A percentile compares a stretch with the other conserved stretches of the same genome.
Evolutionary conservation across 257 asterid genomes (phyloP).

Genomic region (Solanum verrucosum): DNA sequence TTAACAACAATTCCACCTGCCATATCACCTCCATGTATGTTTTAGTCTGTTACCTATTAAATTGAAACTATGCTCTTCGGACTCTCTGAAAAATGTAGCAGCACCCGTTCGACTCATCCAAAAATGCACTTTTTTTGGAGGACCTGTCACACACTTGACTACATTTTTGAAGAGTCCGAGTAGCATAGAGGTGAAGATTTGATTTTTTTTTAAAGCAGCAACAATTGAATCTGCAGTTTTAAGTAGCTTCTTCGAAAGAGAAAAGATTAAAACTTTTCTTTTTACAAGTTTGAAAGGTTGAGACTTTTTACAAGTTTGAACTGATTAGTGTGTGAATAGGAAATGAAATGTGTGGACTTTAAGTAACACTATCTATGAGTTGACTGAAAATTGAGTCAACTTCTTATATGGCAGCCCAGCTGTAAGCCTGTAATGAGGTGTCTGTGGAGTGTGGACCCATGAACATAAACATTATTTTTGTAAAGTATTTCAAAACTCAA

Average conservation of each 20-base stretch:
- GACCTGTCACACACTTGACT: not conserved
- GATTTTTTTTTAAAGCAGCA: not conserved
- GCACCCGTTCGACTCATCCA: not conserved
- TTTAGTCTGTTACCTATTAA: not conserved
- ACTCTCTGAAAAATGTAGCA: not conserved
- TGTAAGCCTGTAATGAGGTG: constrained; percentile 18
- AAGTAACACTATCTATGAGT: not conserved
- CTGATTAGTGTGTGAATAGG: not conserved
- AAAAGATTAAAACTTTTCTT: not conserved
- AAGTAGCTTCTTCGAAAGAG: not conserved
- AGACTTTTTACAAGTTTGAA: not conserved
- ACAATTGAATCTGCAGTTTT: not conserved
- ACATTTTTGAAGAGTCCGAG: not conserved
- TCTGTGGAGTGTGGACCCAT: constrained; percentile 4
- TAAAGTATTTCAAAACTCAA: not conserved
- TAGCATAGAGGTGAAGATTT: not conserved
- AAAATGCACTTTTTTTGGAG: not conserved
- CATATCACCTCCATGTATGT: constrained; percentile 61
- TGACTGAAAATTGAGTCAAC: constrained; percentile 40
- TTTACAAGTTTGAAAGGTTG: not conserved
- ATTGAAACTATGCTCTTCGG: not conserved
- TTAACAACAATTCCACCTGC: constrained; percentile 49
- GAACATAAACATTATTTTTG: not conserved
- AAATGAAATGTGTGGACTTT: not conserved
- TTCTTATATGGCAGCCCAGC: constrained; percentile 27